These are phyloP conservation scores for Pseudogymnoascus sp. DNA, from an alignment of 2,329 filamentous ascomycete genomes.

Conservation along the genomic window DNA sequence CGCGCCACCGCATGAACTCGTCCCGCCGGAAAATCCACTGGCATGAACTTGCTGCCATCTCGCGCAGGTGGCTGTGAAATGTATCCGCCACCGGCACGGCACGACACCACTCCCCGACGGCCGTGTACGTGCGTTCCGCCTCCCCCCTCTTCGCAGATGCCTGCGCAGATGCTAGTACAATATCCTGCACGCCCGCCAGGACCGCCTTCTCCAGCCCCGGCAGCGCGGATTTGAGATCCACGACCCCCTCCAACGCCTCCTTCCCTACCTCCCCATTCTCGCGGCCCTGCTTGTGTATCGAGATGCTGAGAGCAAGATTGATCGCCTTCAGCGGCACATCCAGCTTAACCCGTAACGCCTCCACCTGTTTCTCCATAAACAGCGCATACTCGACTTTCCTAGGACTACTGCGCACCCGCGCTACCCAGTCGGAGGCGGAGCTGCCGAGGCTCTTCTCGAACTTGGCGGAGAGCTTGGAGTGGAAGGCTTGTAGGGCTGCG, in stretches of 20 bases:
- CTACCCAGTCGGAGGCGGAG: background rate
- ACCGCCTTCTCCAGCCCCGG: background rate
- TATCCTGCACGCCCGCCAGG: background rate
- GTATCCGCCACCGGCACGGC: constrained; percentile 3
- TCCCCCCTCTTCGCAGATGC: background rate
- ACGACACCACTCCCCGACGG: background rate
- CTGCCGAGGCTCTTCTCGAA: background rate
- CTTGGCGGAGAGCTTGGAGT: background rate
- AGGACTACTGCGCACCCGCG: background rate
- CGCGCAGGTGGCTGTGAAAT: background rate
- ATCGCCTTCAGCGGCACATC: constrained; percentile 1
- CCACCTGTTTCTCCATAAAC: constrained; percentile 3
- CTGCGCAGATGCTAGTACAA: background rate
- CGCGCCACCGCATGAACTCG: background rate
- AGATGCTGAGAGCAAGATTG: background rate
- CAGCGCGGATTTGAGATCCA: background rate
- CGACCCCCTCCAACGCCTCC: background rate
- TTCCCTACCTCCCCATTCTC: background rate
- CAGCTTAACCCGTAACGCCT: background rate
- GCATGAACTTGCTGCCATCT: background rate
- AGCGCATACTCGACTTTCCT: background rate
- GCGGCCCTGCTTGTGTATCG: background rate
- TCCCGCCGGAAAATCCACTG: background rate
- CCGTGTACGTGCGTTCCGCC: background rate
- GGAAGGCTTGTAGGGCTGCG: background rate